Evolutionary conservation across 1,139 yeast genomes (phyloP).

Genomic region (Diutina sp.): DNA sequence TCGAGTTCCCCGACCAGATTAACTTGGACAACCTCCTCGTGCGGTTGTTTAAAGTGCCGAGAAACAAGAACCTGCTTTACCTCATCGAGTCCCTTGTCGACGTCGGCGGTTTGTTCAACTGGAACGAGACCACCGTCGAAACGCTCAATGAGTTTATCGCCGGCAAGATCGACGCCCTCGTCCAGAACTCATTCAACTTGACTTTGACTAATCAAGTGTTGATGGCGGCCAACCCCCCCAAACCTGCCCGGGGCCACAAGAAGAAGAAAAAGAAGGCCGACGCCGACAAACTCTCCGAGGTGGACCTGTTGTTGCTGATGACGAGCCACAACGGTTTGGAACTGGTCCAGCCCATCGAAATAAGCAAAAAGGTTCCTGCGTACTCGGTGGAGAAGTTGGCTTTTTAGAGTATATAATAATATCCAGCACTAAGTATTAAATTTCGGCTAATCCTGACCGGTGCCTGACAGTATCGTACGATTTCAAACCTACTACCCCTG

Average conservation of each 20-base stretch:
- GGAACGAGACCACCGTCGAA: slow-evolving; percentile 36
- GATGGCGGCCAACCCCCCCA: slow-evolving; percentile 12
- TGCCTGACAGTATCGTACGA: not conserved
- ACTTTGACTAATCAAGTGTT: slow-evolving; percentile 43
- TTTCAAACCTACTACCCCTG: not conserved
- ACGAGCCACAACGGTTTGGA: not conserved
- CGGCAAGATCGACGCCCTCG: slow-evolving; percentile 35
- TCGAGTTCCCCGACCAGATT: not conserved
- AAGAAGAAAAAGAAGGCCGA: slow-evolving; percentile 10
- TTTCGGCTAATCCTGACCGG: not conserved
- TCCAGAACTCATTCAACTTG: slow-evolving; percentile 38
- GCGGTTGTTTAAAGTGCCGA: not conserved
- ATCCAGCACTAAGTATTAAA: not conserved
- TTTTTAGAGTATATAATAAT: not conserved
- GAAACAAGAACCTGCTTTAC: slow-evolving; percentile 32
- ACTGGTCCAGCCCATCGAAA: not conserved
- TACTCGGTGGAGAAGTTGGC: slow-evolving; percentile 1
- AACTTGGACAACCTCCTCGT: not conserved
- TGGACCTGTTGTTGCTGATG: not conserved
- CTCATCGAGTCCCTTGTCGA: slow-evolving; percentile 54
- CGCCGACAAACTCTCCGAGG: slow-evolving; percentile 3
- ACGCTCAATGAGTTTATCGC: slow-evolving; percentile 32
- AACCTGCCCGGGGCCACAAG: slow-evolving; percentile 9
- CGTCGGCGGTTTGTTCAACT: slow-evolving; percentile 59
- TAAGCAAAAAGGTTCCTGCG: not conserved